Evolutionary conservation across 1,284 basidiomycete genomes (phyloP).

Genomic region (Fomitopsis palustris): DNA sequence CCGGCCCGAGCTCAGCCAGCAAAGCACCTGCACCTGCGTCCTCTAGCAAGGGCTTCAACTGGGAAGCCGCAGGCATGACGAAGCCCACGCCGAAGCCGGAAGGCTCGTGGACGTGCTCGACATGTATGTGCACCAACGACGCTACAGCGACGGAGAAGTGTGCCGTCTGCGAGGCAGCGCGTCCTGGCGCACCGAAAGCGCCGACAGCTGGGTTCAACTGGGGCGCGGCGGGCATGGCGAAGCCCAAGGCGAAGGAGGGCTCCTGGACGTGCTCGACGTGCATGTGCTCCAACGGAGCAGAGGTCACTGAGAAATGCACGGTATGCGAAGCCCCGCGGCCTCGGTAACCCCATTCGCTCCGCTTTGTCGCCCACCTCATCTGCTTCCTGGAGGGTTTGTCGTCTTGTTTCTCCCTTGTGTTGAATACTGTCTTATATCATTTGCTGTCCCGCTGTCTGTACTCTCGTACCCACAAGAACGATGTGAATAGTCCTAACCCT

Average conservation of each 20-base stretch:
- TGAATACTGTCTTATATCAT: neutral
- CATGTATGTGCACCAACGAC: constrained; percentile 45
- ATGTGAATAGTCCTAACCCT: constrained; percentile 6
- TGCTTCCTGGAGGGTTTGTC: neutral
- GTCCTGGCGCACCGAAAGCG: constrained; percentile 11
- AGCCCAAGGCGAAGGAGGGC: constrained; percentile 15
- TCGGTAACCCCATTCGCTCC: constrained; percentile 6
- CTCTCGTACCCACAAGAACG: constrained; percentile 2
- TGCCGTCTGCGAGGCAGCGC: constrained; percentile 42
- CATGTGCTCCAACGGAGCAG: constrained; percentile 35
- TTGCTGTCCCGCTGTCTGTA: neutral
- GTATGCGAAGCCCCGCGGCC: constrained; percentile 24
- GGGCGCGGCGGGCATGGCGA: constrained; percentile 46
- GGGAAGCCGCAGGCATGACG: constrained; percentile 27
- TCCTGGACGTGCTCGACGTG: constrained; percentile 45
- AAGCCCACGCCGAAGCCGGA: constrained; percentile 11
- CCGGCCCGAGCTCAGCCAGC: constrained; percentile 35
- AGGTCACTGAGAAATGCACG: constrained; percentile 39
- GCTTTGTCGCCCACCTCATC: neutral
- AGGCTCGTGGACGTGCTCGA: constrained; percentile 43
- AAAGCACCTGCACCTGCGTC: constrained; percentile 20
- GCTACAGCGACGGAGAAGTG: constrained; percentile 44
- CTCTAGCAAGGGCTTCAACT: constrained; percentile 34
- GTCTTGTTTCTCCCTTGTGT: neutral
- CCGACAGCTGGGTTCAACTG: constrained; percentile 43